phyloP scores from a whole-genome alignment of 768 basidiomycete species.

The Trametes cinnabarina region DNA sequence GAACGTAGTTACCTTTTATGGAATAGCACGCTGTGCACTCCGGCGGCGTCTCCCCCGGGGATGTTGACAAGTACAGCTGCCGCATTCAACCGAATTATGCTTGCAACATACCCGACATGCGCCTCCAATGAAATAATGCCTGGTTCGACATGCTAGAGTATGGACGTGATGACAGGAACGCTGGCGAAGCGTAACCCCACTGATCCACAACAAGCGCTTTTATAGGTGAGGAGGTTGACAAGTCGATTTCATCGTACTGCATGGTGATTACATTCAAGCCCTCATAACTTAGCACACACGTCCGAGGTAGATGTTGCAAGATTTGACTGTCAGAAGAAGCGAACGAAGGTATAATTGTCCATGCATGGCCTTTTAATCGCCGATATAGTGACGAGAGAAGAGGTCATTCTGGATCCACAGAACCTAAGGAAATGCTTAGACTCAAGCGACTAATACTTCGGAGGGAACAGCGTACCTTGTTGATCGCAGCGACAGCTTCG shows the following conservation, averaged over 20 bases:
- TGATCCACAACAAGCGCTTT: no score
- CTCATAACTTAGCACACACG: background rate
- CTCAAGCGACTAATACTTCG: no score
- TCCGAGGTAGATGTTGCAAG: background rate
- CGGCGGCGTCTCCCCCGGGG: conserved; percentile 11
- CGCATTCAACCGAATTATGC: background rate
- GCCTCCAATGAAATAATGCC: no score
- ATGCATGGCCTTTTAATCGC: no score
- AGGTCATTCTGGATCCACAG: conserved; percentile 53
- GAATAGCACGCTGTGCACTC: conserved; percentile 1
- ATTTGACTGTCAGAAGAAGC: no score
- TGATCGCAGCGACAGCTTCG: conserved; percentile 41
- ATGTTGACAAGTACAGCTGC: background rate
- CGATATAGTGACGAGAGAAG: conserved; percentile 43
- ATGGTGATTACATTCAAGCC: background rate
- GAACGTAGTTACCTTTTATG: conserved; percentile 19
- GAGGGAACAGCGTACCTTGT: conserved; percentile 37
- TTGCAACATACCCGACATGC: background rate
- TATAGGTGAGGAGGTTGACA: no score
- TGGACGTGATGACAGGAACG: background rate
- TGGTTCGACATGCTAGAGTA: no score
- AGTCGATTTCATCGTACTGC: no score
- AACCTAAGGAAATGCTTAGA: conserved; percentile 37
- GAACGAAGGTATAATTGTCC: no score
- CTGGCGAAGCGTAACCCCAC: no score